phyloP scores from a whole-genome alignment of 2,329 filamentous ascomycete genomes.

The Neofusicoccum laricinum region DNA sequence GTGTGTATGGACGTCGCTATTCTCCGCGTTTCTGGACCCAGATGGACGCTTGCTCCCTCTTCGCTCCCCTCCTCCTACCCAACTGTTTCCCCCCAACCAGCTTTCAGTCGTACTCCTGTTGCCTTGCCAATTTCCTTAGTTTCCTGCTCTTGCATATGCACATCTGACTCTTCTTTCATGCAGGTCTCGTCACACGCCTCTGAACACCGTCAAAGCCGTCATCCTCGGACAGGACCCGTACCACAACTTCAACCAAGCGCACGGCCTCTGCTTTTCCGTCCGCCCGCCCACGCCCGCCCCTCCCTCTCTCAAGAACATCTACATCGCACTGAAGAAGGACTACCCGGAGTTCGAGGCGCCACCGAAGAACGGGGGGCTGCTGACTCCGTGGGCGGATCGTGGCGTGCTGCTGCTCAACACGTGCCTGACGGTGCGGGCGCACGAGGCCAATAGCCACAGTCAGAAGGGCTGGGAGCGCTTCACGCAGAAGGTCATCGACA shows the following conservation, averaged over 20 bases:
- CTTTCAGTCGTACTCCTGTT: no score
- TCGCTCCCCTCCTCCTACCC: no score
- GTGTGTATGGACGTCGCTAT: no score
- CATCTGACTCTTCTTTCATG: background rate
- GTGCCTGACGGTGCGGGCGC: constrained; percentile 86
- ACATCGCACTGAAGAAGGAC: constrained; percentile 80
- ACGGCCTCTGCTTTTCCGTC: constrained; percentile 94
- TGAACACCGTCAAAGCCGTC: constrained; percentile 84
- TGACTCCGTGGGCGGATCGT: constrained; percentile 91
- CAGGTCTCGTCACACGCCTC: constrained; percentile 91
- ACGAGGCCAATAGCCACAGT: constrained; percentile 81
- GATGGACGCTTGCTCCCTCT: no score
- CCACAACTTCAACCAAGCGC: constrained; percentile 92
- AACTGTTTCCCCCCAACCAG: no score
- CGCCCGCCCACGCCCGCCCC: constrained; percentile 84
- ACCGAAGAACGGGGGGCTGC: constrained; percentile 72
- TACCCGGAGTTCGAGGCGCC: constrained; percentile 78
- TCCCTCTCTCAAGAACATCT: constrained; percentile 91
- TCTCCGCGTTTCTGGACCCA: no score
- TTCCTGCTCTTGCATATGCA: background rate
- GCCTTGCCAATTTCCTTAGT: background rate
- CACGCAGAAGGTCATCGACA: constrained; percentile 87
- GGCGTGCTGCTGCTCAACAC: constrained; percentile 94
- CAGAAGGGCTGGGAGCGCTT: constrained; percentile 90
- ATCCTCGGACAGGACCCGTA: constrained; percentile 97